Base-by-base conservation (phyloP, 352 stramenopile species). In the Phytophthora ohioensis region DNA sequence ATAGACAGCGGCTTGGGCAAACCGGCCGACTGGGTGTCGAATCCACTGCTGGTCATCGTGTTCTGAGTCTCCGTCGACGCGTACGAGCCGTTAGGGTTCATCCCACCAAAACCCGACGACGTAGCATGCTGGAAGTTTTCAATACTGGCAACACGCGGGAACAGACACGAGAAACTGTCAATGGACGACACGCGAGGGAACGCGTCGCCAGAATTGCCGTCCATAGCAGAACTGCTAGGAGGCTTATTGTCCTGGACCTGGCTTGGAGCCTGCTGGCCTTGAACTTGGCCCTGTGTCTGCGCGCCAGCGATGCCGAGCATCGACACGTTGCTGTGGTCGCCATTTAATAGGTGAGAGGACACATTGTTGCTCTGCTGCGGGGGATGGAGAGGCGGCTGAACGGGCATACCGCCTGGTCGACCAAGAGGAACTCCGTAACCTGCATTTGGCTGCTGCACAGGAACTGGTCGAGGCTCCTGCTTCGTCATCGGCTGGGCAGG, bases 81-180 rank as follows among this genome's bases (percentile, higher is more conserved):
- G 49, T 78, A 78, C 49, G 69, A 75, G 15, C 17, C 65, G 35
- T 39, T 73, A 12, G 69, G 41, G 35, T 67, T 76, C 61, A 76
- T 64, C 8, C 64, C 62, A 15, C 65, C 68, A 17, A 82, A 85
- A 11, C 76, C 70, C 30, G 68, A 74, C 10, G 57, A 73, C 21
- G 73, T 60, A 2, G 68, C 48, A 30, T 74, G 69, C 61, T 90
- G 81, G 55, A 95, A 95, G 68, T 90, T 91, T 53, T 95, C 88
- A 54, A 95, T 87, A 57, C 85, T 93, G 46, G 84, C 88, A 57
- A 95, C 87, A 36, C 88, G 88, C 13, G 88, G 88, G 58, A 95
- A 95, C 11, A 95, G 54, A 32, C 84, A 93, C 43, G 85, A 91
- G 59, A 95, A 95, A 70, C 84, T 93, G 75, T 95, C 88, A 57